Evolutionary conservation across 257 asterid genomes (phyloP).

Genomic region (Schizonepeta tenuifolia): DNA sequence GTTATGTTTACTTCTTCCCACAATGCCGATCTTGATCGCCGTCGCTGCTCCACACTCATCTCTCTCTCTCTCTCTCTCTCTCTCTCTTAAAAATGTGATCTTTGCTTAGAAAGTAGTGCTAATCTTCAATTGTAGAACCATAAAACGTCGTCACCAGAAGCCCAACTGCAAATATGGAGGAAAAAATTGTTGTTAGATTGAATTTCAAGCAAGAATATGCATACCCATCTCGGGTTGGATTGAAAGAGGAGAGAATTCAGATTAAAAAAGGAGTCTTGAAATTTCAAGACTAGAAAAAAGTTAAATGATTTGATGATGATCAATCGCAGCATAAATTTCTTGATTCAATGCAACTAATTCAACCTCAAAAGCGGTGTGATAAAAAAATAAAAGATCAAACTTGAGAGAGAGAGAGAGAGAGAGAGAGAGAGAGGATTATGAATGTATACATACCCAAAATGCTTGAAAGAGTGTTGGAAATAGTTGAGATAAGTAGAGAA

Average conservation of each 20-base stretch:
- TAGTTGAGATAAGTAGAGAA: not conserved
- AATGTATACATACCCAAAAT: slow-evolving; percentile 25
- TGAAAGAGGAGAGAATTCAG: not conserved
- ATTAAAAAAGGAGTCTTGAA: not conserved
- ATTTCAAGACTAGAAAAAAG: not conserved
- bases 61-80: not conserved
- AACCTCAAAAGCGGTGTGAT: not conserved
- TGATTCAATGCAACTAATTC: not conserved
- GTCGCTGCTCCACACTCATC: not conserved
- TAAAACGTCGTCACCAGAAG: slow-evolving; percentile 22
- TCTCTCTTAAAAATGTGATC: not conserved
- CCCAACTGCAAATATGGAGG: slow-evolving; percentile 30
- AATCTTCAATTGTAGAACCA: slow-evolving; percentile 22
- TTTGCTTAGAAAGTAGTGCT: not conserved
- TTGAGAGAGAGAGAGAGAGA: not conserved
- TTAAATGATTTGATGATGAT: not conserved
- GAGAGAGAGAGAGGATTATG: not conserved
- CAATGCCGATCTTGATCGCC: slow-evolving; percentile 26
- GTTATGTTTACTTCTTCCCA: not conserved
- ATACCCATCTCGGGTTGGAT: too few relatives aligned
- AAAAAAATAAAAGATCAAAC: too few relatives aligned
- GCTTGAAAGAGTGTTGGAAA: slow-evolving; percentile 15
- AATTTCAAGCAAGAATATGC: too few relatives aligned
- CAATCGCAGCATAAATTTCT: not conserved
- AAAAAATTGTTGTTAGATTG: not conserved